phyloP scores from a whole-genome alignment of 129 eudicot genomes.

The Erigeron canadensis region DNA sequence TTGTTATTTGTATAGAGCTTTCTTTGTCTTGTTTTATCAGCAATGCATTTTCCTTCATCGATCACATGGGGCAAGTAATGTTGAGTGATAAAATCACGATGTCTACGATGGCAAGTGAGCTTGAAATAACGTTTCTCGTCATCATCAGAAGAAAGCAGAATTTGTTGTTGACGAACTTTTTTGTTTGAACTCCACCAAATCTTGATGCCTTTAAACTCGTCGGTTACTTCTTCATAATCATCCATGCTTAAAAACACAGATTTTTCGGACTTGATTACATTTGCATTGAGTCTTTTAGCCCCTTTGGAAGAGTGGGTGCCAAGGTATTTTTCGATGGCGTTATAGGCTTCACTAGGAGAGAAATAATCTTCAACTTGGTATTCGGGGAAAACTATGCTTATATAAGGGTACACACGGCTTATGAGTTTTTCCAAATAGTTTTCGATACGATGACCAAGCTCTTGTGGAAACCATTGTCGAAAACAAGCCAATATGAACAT shows the following conservation, averaged over 20 bases:
- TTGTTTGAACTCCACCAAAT: slow-evolving; percentile 13
- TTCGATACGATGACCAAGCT: not conserved
- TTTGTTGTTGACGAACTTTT: not conserved
- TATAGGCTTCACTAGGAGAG: slow-evolving; percentile 20
- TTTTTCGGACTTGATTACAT: slow-evolving; percentile 7
- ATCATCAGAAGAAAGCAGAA: not conserved
- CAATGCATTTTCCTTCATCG: slow-evolving; percentile 47
- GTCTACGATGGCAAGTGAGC: slow-evolving; percentile 39
- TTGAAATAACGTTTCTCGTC: slow-evolving; percentile 30
- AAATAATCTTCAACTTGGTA: slow-evolving; percentile 23
- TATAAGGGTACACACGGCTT: not conserved
- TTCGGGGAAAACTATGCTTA: slow-evolving; percentile 1
- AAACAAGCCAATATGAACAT: not conserved
- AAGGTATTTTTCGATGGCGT: slow-evolving; percentile 20
- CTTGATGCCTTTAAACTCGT: slow-evolving; percentile 6
- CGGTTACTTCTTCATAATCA: slow-evolving; percentile 16
- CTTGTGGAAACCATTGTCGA: not conserved
- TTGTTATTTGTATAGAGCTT: slow-evolving; percentile 45
- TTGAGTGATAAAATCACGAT: slow-evolving; percentile 34
- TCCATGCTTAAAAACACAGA: slow-evolving; percentile 23
- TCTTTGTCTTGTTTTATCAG: slow-evolving; percentile 33
- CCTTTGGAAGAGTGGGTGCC: slow-evolving; percentile 12
- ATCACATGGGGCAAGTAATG: slow-evolving; percentile 41
- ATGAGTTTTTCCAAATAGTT: not conserved
- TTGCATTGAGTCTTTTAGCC: slow-evolving; percentile 22